phyloP scores from a whole-genome alignment of 73 alveolate genomes.

The Loxodes magnus region DNA sequence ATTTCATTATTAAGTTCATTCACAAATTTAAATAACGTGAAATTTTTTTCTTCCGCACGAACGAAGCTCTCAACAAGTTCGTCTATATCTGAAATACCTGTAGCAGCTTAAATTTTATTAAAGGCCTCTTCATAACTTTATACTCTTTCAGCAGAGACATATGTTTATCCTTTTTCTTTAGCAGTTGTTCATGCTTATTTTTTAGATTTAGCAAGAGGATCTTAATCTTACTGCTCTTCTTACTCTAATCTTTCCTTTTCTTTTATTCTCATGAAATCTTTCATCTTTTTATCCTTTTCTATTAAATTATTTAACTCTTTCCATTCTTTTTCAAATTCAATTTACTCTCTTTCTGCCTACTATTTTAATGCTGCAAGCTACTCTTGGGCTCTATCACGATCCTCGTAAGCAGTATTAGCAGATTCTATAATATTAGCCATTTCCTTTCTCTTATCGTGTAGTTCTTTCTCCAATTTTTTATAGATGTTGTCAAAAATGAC shows the following conservation, averaged over 20 bases:
- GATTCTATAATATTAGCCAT: conserved; percentile 45
- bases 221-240: too few species aligned
- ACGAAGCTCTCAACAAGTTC: conserved; percentile 59
- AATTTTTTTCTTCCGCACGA: conserved; percentile 64
- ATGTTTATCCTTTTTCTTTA: background rate
- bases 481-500: conserved; percentile 90
- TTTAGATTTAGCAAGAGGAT: background rate
- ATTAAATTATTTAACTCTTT: conserved; percentile 26
- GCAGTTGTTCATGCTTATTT: background rate
- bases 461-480: conserved; percentile 86
- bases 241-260: conserved; percentile 33
- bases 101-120: conserved; percentile 67
- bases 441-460: conserved; percentile 53
- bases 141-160: conserved; percentile 29
- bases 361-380: conserved; percentile 63
- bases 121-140: conserved; percentile 59
- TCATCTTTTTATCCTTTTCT: conserved; percentile 39
- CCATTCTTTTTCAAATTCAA: conserved; percentile 59
- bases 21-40: conserved; percentile 62
- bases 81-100: conserved; percentile 77
- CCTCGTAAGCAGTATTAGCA: conserved; percentile 70
- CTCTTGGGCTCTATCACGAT: conserved; percentile 89
- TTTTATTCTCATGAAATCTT: conserved; percentile 37
- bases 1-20: conserved; percentile 66
- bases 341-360: conserved; percentile 71